Base-by-base conservation (phyloP, 768 basidiomycete species). In the Phylloporus sp. region DNA sequence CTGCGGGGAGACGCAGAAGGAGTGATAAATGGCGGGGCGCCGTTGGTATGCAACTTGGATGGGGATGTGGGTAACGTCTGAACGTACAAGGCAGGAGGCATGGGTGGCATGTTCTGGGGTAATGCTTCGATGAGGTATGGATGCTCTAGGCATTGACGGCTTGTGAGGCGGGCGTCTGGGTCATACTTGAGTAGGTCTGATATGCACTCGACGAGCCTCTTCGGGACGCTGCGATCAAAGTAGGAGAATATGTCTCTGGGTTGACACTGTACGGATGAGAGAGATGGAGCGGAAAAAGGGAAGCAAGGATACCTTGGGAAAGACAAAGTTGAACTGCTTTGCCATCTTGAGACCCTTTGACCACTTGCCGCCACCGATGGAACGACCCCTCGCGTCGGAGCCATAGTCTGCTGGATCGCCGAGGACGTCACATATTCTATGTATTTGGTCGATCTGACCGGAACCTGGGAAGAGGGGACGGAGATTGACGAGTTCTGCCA, bases 401-500 rank as follows among this genome's bases (percentile, higher is more conserved):
- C 91, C 91, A 66, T 97, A 92, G 32, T 86, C 84, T 40, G 77
- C 76, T 22, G 95, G 95, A 66, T 98, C 91, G 18, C 96, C 96
- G 28, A 98, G 77, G n/a, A 94, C 73, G 52, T 95, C 88, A 55
- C 87, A 90, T 49, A 98, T 96, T 63, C 84, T 76, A 50, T 76
- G 82, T 28, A 98, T 82, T 69, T 99, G 96, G 71, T 98, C 95
- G 42, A 89, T 73, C 63, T 96, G 93, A 62, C 84, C 85, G 42
- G 84, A 81, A 17, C 96, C 96, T 23, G 96, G 96, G 65, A 99
- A 99, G 34, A 99, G 71, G 6, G 96, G 95, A 52, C 89, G 85
- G 48, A 99, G 78, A 63, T 95, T 98, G 69, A 96, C 78, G 46
- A 97, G 74, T 67, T 99, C 96, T 8, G 94, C 91, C 81, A 99